Evolutionary conservation across 164 flowering plant genomes (phyloP).

Genomic region (Brasenia schreberi): DNA sequence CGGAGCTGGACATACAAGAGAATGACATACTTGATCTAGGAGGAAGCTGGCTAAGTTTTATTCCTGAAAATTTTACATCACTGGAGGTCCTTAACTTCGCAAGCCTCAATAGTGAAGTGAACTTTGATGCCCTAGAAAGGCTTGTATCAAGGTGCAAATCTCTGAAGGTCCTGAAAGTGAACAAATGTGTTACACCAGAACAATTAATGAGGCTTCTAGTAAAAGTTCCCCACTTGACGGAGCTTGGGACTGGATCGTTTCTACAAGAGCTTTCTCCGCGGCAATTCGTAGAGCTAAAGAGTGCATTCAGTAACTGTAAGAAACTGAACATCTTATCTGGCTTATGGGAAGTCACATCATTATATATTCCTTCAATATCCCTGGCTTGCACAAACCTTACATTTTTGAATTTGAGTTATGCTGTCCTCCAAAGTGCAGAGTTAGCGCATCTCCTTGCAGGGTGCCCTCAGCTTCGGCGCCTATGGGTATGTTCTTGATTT

Average conservation of each 20-base stretch:
- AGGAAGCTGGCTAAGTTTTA: constrained; percentile 62
- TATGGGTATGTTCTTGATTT: constrained; percentile 16
- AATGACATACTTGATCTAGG: constrained; percentile 40
- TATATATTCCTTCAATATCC: constrained; percentile 43
- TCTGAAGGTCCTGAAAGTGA: constrained; percentile 50
- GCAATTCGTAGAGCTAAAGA: constrained; percentile 29
- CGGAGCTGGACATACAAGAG: constrained; percentile 52
- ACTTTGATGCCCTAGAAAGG: constrained; percentile 48
- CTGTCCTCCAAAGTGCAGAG: constrained; percentile 39
- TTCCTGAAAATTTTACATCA: constrained; percentile 61
- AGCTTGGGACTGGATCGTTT: constrained; percentile 70
- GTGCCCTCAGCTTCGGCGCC: constrained; percentile 20
- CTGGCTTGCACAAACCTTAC: constrained; percentile 41
- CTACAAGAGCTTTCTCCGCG: constrained; percentile 28
- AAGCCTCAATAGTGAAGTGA: constrained; percentile 27
- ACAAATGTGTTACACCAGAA: constrained; percentile 37
- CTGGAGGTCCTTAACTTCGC: constrained; percentile 64
- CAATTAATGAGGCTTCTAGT: constrained; percentile 45
- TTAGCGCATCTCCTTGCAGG: constrained; percentile 21
- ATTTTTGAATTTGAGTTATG: constrained; percentile 66
- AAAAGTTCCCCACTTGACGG: constrained; percentile 42
- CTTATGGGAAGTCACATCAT: constrained; percentile 44
- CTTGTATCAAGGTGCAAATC: constrained; percentile 58
- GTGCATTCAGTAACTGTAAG: constrained; percentile 37
- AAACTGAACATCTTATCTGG: constrained; percentile 51